Conservation (phyloP, 2,329 filamentous ascomycete genomes). For the Cladophialophora psammophila region DNA sequence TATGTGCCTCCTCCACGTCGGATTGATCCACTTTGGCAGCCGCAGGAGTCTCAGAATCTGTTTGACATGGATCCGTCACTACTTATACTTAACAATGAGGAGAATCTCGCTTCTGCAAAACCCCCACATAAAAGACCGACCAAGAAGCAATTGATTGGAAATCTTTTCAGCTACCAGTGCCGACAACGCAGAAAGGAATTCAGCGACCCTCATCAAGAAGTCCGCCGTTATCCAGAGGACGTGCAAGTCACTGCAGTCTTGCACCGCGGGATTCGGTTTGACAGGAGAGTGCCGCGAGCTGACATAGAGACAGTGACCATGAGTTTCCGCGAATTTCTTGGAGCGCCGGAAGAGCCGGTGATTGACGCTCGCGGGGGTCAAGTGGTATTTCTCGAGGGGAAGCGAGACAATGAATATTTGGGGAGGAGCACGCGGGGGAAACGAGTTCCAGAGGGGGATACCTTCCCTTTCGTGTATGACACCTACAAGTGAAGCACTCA, state of each 20-base stretch:
- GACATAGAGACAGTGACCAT: slow-evolving; percentile 29
- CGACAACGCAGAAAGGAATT: slow-evolving; percentile 23
- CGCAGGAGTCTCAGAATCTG: slow-evolving; percentile 21
- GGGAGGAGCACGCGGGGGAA: slow-evolving; percentile 13
- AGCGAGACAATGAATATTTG: neutral
- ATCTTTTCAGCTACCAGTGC: slow-evolving; percentile 31
- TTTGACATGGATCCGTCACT: slow-evolving; percentile 22
- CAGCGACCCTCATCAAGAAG: slow-evolving; percentile 35
- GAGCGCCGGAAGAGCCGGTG: slow-evolving; percentile 25
- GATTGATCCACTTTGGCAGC: slow-evolving; percentile 22
- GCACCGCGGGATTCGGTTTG: slow-evolving; percentile 12
- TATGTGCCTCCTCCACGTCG: neutral
- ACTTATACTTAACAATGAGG: neutral
- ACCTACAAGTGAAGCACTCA: neutral
- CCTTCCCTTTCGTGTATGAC: slow-evolving; percentile 32
- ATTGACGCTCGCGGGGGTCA: slow-evolving; percentile 26
- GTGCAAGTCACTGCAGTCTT: slow-evolving; percentile 23
- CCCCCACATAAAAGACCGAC: slow-evolving; percentile 7
- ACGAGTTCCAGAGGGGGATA: slow-evolving; percentile 29
- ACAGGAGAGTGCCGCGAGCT: slow-evolving; percentile 1
- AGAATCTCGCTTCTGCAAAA: neutral
- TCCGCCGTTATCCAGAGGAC: slow-evolving; percentile 14
- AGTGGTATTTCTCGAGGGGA: slow-evolving; percentile 35
- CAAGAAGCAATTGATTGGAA: slow-evolving; percentile 28
- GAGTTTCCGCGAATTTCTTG: slow-evolving; percentile 36